Conservation (phyloP, 495 filamentous ascomycete species). For the Neurospora sp. region DNA sequence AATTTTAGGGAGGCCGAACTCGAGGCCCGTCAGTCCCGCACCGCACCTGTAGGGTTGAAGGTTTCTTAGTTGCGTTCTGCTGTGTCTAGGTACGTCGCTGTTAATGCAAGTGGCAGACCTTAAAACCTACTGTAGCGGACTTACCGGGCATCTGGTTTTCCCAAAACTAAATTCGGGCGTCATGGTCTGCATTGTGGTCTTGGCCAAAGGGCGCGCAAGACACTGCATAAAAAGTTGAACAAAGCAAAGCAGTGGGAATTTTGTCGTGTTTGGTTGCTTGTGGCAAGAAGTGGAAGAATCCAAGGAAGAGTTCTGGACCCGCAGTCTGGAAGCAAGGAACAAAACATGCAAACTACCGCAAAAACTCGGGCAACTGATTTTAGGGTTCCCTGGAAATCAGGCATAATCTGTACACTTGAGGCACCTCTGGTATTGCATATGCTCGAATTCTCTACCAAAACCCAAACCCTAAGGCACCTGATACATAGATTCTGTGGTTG, state of each 20-base stretch:
- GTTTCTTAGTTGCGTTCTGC: not conserved
- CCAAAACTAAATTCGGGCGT: not conserved
- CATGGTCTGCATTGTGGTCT: not conserved
- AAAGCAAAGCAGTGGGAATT: not conserved
- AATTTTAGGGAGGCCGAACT: too few species aligned
- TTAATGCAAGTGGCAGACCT: not conserved
- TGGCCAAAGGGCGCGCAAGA: not conserved
- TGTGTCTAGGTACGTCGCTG: not conserved
- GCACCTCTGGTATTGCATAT: too few species aligned
- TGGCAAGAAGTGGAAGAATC: not conserved
- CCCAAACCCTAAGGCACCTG: too few species aligned
- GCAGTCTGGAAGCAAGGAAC: not conserved
- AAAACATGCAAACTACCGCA: too few species aligned
- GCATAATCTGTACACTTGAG: too few species aligned
- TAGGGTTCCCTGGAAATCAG: too few species aligned
- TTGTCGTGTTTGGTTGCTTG: not conserved
- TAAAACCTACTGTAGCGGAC: not conserved
- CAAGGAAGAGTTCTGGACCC: not conserved
- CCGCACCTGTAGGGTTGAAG: too few species aligned
- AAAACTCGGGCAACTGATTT: too few species aligned
- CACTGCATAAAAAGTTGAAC: not conserved
- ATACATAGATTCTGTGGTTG: too few species aligned
- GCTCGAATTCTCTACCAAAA: too few species aligned
- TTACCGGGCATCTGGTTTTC: not conserved
- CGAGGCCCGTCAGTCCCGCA: too few species aligned